Evolutionary conservation across 208 protist genomes (phyloP).

Genomic region (Leishmania tarentolae): DNA sequence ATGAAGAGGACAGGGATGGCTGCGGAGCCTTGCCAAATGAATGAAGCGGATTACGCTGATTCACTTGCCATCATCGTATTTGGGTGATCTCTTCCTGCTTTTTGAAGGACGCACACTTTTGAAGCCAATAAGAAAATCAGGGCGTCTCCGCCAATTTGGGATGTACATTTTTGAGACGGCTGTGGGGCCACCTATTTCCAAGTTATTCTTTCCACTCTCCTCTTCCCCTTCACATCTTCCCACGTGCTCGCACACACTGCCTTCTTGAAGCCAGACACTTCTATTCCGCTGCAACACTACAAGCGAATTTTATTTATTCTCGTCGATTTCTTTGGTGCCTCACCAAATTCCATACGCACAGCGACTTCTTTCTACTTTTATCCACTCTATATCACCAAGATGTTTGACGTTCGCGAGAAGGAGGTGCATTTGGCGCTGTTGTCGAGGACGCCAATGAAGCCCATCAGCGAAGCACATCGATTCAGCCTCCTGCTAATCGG

Average conservation of each 20-base stretch:
- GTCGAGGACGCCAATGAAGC: conserved; percentile 14
- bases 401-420: conserved; percentile 10
- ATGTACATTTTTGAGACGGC: neutral
- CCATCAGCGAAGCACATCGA: conserved; percentile 47
- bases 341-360: neutral
- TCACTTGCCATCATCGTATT: neutral
- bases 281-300: neutral
- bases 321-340: neutral
- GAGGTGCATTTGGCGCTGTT: conserved; percentile 15
- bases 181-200: neutral
- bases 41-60: neutral
- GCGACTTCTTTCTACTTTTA: neutral
- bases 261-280: neutral
- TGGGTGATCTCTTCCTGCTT: too few relatives aligned
- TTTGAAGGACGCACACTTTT: too few relatives aligned
- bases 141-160: neutral
- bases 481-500: conserved; percentile 47
- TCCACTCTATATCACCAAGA: neutral
- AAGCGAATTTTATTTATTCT: too few relatives aligned
- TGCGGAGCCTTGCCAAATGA: neutral
- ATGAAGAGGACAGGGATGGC: neutral
- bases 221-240: neutral
- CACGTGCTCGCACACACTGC: neutral
- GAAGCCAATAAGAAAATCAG: neutral
- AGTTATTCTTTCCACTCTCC: neutral